Conservation (phyloP, 345 rosid genomes). For the Moricandia arvensis region DNA sequence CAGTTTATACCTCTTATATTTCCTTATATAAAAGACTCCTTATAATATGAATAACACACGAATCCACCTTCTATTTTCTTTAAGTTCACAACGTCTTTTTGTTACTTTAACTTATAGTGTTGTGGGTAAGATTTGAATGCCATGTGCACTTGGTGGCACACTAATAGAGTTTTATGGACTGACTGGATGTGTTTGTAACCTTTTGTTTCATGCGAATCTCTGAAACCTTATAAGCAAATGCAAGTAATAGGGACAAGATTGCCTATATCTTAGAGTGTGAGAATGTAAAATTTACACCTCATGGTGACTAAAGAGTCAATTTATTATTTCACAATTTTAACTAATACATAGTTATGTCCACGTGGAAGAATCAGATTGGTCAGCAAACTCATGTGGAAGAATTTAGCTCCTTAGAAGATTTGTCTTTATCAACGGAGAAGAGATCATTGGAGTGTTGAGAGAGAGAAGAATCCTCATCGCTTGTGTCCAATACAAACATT, state of each 20-base stretch:
- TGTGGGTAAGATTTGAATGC: constrained; percentile 30
- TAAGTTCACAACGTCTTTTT: too few relatives aligned
- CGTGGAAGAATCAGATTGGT: constrained; percentile 5
- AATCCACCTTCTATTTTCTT: too few relatives aligned
- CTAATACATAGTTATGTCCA: not conserved
- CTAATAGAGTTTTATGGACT: not conserved
- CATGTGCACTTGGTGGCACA: constrained; percentile 25
- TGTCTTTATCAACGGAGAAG: constrained; percentile 20
- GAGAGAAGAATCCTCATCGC: constrained; percentile 33
- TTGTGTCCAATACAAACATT: constrained; percentile 29
- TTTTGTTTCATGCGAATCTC: not conserved
- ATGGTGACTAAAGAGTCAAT: not conserved
- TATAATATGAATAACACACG: too few relatives aligned
- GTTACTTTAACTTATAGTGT: constrained; percentile 9
- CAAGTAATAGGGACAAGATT: not conserved
- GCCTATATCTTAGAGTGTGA: not conserved
- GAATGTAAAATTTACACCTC: not conserved
- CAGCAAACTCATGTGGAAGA: constrained; percentile 3
- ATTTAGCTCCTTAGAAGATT: constrained; percentile 11
- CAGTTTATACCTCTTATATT: too few relatives aligned
- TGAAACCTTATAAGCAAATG: not conserved
- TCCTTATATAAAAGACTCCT: too few relatives aligned
- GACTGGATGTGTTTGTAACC: not conserved
- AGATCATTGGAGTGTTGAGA: constrained; percentile 26
- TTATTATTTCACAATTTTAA: not conserved